phyloP scores from a whole-genome alignment of 257 asterid species.

The Solanum dulcamara region DNA sequence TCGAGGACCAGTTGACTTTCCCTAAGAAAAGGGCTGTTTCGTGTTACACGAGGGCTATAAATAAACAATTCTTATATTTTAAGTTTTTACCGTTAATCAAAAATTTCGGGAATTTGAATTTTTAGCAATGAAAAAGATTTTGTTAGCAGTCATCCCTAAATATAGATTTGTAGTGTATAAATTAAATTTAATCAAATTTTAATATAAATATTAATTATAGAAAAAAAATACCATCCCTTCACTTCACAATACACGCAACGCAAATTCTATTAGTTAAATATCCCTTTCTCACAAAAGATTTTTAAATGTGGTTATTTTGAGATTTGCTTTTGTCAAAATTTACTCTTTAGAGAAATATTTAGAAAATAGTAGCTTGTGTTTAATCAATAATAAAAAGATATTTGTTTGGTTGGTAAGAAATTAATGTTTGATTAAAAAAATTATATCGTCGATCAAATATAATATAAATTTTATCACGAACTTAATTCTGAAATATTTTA shows the following conservation, averaged over 20 bases:
- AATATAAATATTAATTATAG: too few species aligned
- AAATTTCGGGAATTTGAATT: too few species aligned
- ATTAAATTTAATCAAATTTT: too few species aligned
- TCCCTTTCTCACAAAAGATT: background rate
- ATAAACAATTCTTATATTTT: background rate
- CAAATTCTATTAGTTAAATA: background rate
- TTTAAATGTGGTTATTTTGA: background rate
- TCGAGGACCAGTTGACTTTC: background rate
- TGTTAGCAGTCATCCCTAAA: too few species aligned
- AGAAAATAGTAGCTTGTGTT: background rate
- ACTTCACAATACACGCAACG: too few species aligned
- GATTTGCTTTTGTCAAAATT: background rate
- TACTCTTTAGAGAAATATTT: background rate
- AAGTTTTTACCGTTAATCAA: background rate
- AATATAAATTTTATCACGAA: background rate
- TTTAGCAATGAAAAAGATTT: too few species aligned
- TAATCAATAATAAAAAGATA: background rate
- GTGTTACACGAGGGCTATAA: background rate
- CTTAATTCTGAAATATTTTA: too few species aligned
- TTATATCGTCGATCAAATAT: too few species aligned
- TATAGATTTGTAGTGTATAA: rapidly evolving
- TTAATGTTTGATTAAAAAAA: too few species aligned
- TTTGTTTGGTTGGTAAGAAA: too few species aligned
- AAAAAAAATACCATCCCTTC: background rate
- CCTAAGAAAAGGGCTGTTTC: background rate